Conservation (phyloP, 2,329 filamentous ascomycete genomes). For the Alternaria panax region DNA sequence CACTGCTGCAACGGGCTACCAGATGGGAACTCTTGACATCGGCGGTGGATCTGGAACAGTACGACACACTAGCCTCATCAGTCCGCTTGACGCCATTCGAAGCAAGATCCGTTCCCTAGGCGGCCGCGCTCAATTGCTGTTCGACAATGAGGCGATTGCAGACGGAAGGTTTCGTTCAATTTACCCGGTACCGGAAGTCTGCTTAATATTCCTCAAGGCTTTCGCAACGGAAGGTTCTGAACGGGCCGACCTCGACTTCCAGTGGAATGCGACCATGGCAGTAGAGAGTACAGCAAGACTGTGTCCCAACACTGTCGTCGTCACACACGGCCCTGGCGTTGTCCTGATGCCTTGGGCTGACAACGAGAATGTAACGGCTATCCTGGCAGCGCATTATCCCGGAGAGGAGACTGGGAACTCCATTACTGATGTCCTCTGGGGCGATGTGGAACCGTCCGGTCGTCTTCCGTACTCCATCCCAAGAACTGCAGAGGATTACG, state of each 20-base stretch:
- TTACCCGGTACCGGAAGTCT: constrained; percentile 53
- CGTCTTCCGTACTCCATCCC: constrained; percentile 87
- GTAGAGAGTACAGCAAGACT: constrained; percentile 53
- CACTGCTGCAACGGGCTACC: constrained; percentile 29
- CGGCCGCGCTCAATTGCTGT: constrained; percentile 56
- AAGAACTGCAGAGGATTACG: constrained; percentile 72
- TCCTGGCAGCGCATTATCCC: constrained; percentile 51
- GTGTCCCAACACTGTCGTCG: constrained; percentile 61
- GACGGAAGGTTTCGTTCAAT: constrained; percentile 30
- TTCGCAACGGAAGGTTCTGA: constrained; percentile 57
- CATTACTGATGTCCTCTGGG: constrained; percentile 66
- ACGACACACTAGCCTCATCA: constrained; percentile 49
- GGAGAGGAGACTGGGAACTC: constrained; percentile 52
- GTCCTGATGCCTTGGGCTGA: constrained; percentile 52
- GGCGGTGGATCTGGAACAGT: constrained; percentile 55
- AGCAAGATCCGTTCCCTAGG: constrained; percentile 30
- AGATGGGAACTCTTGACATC: constrained; percentile 54
- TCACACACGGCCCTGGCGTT: constrained; percentile 52
- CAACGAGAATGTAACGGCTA: constrained; percentile 52
- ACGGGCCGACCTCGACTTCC: constrained; percentile 47
- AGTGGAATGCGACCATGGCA: constrained; percentile 52
- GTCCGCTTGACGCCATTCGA: constrained; percentile 54
- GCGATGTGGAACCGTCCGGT: constrained; percentile 77
- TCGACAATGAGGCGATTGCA: constrained; percentile 49
- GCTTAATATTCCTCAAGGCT: constrained; percentile 65